Evolutionary conservation across 352 stramenopile species (phyloP).

Genomic region (Pythium dissotocum): DNA sequence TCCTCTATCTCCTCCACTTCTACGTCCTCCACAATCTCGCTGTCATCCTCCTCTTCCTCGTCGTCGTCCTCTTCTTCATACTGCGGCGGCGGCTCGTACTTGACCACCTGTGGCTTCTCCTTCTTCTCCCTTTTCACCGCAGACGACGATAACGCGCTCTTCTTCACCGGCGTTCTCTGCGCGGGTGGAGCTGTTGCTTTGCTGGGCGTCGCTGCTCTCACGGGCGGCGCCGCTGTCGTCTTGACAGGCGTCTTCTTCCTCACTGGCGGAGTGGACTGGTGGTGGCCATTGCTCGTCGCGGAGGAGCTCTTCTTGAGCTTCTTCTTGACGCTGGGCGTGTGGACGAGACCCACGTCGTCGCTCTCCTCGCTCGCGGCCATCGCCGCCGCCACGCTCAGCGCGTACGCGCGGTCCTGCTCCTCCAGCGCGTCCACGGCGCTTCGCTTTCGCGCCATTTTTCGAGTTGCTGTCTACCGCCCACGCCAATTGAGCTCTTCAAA

Average conservation of each 20-base stretch:
- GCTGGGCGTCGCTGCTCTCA: not conserved
- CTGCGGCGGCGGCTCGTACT: not conserved
- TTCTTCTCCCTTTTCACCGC: slow-evolving; percentile 19
- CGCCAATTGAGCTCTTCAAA: not conserved
- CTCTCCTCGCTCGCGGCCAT: slow-evolving; percentile 39
- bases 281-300: slow-evolving; percentile 3
- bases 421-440: slow-evolving; percentile 10
- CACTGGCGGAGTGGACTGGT: not conserved
- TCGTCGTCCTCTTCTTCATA: slow-evolving; percentile 14
- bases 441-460: slow-evolving; percentile 61
- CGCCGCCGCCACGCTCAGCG: slow-evolving; percentile 20
- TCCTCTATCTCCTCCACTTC: slow-evolving; percentile 21
- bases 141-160: slow-evolving; percentile 11
- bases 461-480: not conserved
- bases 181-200: not conserved
- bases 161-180: slow-evolving; percentile 3
- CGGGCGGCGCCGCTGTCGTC: not conserved
- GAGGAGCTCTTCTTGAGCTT: slow-evolving; percentile 17
- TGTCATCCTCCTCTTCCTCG: slow-evolving; percentile 26
- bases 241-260: slow-evolving; percentile 10
- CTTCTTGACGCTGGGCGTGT: slow-evolving; percentile 25
- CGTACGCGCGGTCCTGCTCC: slow-evolving; percentile 29
- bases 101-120: slow-evolving; percentile 3
- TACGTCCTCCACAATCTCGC: slow-evolving; percentile 15
- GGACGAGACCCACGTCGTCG: slow-evolving; percentile 14